Conservation (phyloP, 1,284 basidiomycete genomes). For the Ganoderma lucidum region DNA sequence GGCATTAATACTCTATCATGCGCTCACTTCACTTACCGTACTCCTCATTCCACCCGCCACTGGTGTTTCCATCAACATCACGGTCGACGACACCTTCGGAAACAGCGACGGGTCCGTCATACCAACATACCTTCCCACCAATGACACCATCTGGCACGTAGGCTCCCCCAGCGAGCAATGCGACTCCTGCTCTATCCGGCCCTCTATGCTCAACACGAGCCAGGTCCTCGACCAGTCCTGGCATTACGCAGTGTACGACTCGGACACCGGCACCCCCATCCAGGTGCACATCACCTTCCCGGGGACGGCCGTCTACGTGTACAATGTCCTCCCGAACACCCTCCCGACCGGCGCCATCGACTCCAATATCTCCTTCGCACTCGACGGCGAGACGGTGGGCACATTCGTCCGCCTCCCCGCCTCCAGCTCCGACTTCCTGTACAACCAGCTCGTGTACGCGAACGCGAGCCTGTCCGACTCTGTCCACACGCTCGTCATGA, state of each 20-base stretch:
- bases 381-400: conserved; percentile 42
- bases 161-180: conserved; percentile 41
- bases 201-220: conserved; percentile 33
- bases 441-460: conserved; percentile 41
- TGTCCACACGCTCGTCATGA: conserved; percentile 29
- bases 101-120: conserved; percentile 27
- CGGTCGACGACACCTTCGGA: conserved; percentile 51
- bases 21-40: neutral
- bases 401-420: conserved; percentile 35
- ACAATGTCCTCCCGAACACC: conserved; percentile 37
- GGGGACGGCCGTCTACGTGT: conserved; percentile 42
- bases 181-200: conserved; percentile 37
- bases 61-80: conserved; percentile 43
- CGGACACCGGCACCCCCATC: neutral
- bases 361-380: conserved; percentile 45
- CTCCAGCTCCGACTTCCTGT: conserved; percentile 36
- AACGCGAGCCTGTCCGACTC: conserved; percentile 28
- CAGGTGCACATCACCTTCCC: neutral
- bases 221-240: conserved; percentile 27
- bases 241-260: conserved; percentile 22
- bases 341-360: conserved; percentile 19
- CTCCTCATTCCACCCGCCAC: neutral
- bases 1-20: neutral
- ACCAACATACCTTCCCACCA: conserved; percentile 32
- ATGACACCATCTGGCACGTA: conserved; percentile 34